Base-by-base conservation (phyloP, 768 basidiomycete genomes). In the Leucosporidium yakuticum region DNA sequence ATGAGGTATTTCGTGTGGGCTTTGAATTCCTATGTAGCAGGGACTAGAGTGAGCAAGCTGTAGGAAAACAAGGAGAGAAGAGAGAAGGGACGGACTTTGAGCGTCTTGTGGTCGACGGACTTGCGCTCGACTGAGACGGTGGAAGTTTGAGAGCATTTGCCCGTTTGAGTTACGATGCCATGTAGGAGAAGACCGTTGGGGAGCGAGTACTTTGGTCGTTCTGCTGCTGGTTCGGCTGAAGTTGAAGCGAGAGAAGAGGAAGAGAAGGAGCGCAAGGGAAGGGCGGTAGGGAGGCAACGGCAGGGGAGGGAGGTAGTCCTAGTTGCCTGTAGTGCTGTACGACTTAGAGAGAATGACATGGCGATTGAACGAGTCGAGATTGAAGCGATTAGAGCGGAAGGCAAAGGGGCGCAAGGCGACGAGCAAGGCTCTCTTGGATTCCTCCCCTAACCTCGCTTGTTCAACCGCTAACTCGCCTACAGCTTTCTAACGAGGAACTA, bases 61-160 rank as follows among this genome's bases (percentile, higher is more conserved):
- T 36, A 23, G 12, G 39, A 12, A 15, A n/a, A 19, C 25, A 20
- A 47, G 49, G 23, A 39, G 11, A 31, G 3, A 34, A 11, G 34
- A 2, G 29, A 23, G 20, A 23, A 9, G 9, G 34, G 4, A 31
- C 63, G 36, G 0, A 63, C 71, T 63, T 73, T 73, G 51, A 73
- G 68, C 21, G 71, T 73, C 55, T 67, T 73, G 60, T 67, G 71
- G 60, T 73, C 63, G 21, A 61, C 63, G 63, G 65, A 63, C n/a
- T 57, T 50, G 27, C 68, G 65, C 44, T 73, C 68, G 56, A 73
- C 71, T n/a, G 67, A 54, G 50, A 73, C 71, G 25, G 65, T 73
- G 51, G 60, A 50, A 25, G 71, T 73, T 12, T 65, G 50, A 0
- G 31, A 4, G 60, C 69, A 69, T 57, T 67, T 67, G 36, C 68